Evolutionary conservation across 1,284 basidiomycete species (phyloP), one percentile per base, ranked within the genome.

Genomic region (Cryptococcus depauperatus): DNA sequence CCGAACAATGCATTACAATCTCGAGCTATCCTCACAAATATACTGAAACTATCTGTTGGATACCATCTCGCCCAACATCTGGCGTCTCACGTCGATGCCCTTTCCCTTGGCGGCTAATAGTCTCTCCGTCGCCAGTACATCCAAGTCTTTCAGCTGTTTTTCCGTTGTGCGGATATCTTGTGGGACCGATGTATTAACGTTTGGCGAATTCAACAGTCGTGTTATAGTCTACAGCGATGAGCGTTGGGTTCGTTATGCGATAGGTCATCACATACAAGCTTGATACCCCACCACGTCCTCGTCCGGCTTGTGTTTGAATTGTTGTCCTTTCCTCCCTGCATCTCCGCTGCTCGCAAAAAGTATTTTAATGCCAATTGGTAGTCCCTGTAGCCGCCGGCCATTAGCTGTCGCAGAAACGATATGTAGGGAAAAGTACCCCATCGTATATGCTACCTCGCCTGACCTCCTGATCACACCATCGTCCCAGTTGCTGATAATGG

Each of bases 221-320:
- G 75, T 75, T n/a, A 79, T 72, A 55, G 79, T 81, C 82, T 83
- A 30, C 13, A 7, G 22, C 7, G 21, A 16, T 4, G 35, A 22
- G n/a, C n/a, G 18, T 14, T 22, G 18, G 22, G n/a, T 25, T 21
- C 22, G 25, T 23, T 14, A 41, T 13, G 9, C 8, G 14, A 25
- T 9, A 22, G 35, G 14, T 4, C 8, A 9, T 14, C 16, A 75
- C 83, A 41, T 57, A 90, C 88, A 48, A 85, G 73, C 65, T 90
- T 89, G 22, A 90, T 77, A 4, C 88, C 89, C 69, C 83, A 83
- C 85, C 88, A 95, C 5, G 86, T 83, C 32, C 68, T 55, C 4
- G 61, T 62, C 6, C 47, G 32, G 11, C 49, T 56, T 18, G 47
- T 32, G 48, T 63, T 51, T 35, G 52, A 51, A 4, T 51, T 48